Evolutionary conservation across 2,329 filamentous ascomycete genomes (phyloP).

Genomic region (Rasamsonia emersonii): DNA sequence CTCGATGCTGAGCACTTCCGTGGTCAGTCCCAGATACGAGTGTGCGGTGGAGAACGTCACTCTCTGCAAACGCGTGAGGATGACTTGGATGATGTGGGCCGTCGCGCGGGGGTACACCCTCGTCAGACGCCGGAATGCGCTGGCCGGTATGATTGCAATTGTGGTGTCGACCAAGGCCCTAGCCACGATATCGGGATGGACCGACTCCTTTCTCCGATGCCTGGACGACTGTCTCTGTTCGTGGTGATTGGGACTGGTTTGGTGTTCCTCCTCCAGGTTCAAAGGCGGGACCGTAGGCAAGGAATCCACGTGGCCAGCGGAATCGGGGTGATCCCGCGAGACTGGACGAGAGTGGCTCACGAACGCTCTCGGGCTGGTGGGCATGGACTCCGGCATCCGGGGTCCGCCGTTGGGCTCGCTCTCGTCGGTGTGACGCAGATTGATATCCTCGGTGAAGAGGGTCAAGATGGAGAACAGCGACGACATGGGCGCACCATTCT

Average conservation of each 20-base stretch:
- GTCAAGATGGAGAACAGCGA: conserved; percentile 96
- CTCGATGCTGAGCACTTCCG: conserved; percentile 86
- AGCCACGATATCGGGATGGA: conserved; percentile 95
- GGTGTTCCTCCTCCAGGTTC: conserved; percentile 50
- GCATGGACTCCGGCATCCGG: conserved; percentile 29
- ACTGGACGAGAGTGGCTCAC: conserved; percentile 20
- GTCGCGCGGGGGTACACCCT: conserved; percentile 93
- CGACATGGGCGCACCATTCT: conserved; percentile 97
- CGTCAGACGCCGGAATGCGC: conserved; percentile 85
- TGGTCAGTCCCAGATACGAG: conserved; percentile 84
- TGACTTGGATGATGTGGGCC: conserved; percentile 95
- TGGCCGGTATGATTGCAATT: conserved; percentile 95
- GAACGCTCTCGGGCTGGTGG: conserved; percentile 28
- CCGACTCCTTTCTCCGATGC: conserved; percentile 53
- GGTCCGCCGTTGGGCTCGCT: conserved; percentile 26
- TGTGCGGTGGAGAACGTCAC: conserved; percentile 93
- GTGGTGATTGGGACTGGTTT: conserved; percentile 21
- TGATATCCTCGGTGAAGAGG: conserved; percentile 90
- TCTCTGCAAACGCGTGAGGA: conserved; percentile 83
- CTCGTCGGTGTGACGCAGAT: conserved; percentile 61
- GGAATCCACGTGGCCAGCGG: conserved; percentile 17
- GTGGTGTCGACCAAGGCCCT: conserved; percentile 93
- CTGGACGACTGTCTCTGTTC: conserved; percentile 14
- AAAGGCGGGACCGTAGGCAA: conserved; percentile 65
- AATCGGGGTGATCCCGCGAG: conserved; percentile 13